Conservation (phyloP, 257 asterid species). For the Nicotiana benthamiana region DNA sequence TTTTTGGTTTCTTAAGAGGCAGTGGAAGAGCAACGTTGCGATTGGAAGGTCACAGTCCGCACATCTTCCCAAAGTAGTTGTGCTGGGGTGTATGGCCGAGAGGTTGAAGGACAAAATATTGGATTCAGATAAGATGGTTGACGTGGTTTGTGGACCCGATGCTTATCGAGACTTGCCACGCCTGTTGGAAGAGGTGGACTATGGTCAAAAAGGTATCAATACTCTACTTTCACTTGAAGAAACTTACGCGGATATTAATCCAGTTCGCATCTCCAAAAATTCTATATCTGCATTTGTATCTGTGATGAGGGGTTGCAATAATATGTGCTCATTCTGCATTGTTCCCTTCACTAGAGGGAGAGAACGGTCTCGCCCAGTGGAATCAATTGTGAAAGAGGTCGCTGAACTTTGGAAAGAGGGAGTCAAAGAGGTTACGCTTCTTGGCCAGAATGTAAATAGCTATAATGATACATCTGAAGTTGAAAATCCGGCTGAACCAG, state of each 20-base stretch:
- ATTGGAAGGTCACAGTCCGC: conserved; percentile 78
- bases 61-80: conserved; percentile 93
- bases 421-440: conserved; percentile 92
- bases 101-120: conserved; percentile 92
- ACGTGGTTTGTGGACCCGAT: conserved; percentile 97
- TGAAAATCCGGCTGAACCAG: conserved; percentile 59
- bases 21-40: conserved; percentile 90
- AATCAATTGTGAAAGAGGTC: conserved; percentile 87
- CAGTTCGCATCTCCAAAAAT: conserved; percentile 89
- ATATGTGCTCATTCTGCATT: conserved; percentile 97
- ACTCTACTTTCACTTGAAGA: conserved; percentile 96
- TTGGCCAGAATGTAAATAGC: conserved; percentile 96
- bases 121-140: conserved; percentile 98
- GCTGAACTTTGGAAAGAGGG: conserved; percentile 88
- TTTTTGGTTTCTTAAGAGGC: conserved; percentile 93
- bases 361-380: conserved; percentile 90
- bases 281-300: conserved; percentile 92
- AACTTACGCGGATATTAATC: conserved; percentile 92
- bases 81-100: conserved; percentile 97
- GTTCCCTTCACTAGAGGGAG: conserved; percentile 99
- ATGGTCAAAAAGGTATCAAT: conserved; percentile 95
- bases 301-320: conserved; percentile 97
- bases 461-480: conserved; percentile 67
- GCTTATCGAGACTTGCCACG: conserved; percentile 96
- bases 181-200: conserved; percentile 83